Percentiles rank a stretch among this genome's conserved stretches.
phyloP scores from a whole-genome alignment of 116 monocot genomes.

The Papilionanthe hybrid region DNA sequence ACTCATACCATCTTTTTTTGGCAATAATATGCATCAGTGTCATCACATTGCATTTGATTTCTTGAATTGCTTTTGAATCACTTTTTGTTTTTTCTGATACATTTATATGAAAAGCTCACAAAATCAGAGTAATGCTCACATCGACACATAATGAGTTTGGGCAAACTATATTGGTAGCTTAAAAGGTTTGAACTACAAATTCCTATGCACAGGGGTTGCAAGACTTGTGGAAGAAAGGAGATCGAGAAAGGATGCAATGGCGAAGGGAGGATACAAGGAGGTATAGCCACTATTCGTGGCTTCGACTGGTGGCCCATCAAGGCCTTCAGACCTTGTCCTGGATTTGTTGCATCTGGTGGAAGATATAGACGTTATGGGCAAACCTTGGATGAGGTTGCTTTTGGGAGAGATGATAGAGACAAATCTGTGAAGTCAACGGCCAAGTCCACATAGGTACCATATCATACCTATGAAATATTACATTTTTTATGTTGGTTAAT shows the following conservation, averaged over 20 bases:
- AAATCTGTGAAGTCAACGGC: slow-evolving; percentile 5
- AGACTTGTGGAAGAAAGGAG: slow-evolving; percentile 36
- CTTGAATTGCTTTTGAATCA: too few species aligned
- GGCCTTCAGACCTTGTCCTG: slow-evolving; percentile 44
- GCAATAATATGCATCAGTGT: too few species aligned
- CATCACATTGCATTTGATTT: too few species aligned
- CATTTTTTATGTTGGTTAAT: background rate
- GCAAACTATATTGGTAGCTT: background rate
- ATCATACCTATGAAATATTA: background rate
- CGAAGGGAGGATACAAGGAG: slow-evolving; percentile 50
- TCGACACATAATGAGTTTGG: background rate
- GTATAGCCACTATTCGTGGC: slow-evolving; percentile 46
- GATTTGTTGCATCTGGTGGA: slow-evolving; percentile 41
- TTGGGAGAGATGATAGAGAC: slow-evolving; percentile 21
- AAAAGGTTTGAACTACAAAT: background rate
- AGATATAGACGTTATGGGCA: slow-evolving; percentile 36
- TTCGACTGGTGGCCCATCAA: slow-evolving; percentile 58
- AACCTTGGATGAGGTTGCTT: slow-evolving; percentile 53
- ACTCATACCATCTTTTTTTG: too few species aligned
- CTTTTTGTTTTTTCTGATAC: too few species aligned
- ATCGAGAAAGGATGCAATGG: slow-evolving; percentile 44
- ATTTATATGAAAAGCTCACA: too few species aligned
- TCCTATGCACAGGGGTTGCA: slow-evolving; percentile 24
- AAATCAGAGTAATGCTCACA: too few species aligned
- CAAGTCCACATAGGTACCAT: slow-evolving; percentile 13